Base-by-base conservation (phyloP, 2,329 filamentous ascomycete genomes). In the Penicillium nordicum region DNA sequence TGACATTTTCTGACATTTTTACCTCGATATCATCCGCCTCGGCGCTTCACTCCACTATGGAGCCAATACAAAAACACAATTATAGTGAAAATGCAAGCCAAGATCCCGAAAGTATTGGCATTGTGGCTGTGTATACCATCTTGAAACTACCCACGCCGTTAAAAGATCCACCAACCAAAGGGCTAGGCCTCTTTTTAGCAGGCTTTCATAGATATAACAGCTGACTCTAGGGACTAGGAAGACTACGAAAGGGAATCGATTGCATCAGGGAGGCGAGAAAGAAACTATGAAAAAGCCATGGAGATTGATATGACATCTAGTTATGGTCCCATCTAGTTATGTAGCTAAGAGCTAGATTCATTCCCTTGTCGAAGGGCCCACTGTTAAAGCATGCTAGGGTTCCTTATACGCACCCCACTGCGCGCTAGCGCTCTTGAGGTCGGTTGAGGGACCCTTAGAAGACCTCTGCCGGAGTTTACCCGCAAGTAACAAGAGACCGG, bases 121-220 rank as follows among this genome's bases (percentile, higher is more conserved):
- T 55, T 44, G 53, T 51, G 53, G 53, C 53, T 40, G 34, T 51
- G 47, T 11, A 40, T 41, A 41, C 14, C 36, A 38, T 1, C 42
- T 47, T 53, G 50, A 47, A 47, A 53, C 50, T n/a, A 18, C 1
- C 43, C 2, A 30, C 32, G 34, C 50, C 21, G n/a, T 40, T 53
- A 47, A 16, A 53, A 40, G 42, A 53, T 46, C 42, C 50, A 47
- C 50, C 34, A 53, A 47, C 50, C 50, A 47, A 27, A 8, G n/a
- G 9, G 36, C 36, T 38, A 38, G 36, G 18, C 36, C 9, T 18
- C 16, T 0, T 21, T 38, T 38, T 11, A 10, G 16, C n/a, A 29
- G 18, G 12, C 11, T 41, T 42, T 41, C 0, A 32, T 32, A 8
- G 21, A n/a, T 16, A 42, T 25, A 8, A 42, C 14, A 25, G 8